These are phyloP conservation scores for Omphalotus guepiniiformis DNA, from an alignment of 768 basidiomycete species.

Conservation along the genomic window DNA sequence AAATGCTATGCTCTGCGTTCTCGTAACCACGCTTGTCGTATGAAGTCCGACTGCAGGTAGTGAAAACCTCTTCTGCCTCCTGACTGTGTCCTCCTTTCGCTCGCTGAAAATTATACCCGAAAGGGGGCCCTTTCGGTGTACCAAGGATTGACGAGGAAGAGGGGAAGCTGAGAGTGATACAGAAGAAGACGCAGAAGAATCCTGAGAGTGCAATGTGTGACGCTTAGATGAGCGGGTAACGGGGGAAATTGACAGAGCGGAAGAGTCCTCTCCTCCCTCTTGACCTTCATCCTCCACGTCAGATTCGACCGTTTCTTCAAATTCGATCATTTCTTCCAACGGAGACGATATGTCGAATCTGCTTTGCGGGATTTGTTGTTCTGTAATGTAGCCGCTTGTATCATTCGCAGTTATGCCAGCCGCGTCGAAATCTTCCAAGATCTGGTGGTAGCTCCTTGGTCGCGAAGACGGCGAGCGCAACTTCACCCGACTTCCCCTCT, in stretches of 20 bases:
- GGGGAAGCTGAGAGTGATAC: background rate
- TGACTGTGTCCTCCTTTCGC: slow-evolving; percentile 55
- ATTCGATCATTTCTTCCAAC: background rate
- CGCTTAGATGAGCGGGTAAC: background rate
- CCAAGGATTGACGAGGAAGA: background rate
- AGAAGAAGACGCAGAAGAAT: slow-evolving; percentile 4
- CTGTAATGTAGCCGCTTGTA: background rate
- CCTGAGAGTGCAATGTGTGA: slow-evolving; percentile 3
- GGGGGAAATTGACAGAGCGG: background rate
- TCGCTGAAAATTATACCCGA: slow-evolving; percentile 5
- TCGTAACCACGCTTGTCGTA: slow-evolving; percentile 64
- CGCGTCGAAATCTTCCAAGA: slow-evolving; percentile 57
- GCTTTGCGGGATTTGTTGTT: background rate
- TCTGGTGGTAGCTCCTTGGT: slow-evolving; percentile 62
- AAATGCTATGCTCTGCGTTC: slow-evolving; percentile 27
- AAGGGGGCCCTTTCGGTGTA: background rate
- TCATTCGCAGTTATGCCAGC: background rate
- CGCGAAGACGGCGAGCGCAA: slow-evolving; percentile 36
- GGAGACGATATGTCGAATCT: background rate
- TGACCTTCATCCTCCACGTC: slow-evolving; percentile 12
- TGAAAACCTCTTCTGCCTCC: slow-evolving; percentile 68
- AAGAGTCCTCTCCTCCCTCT: slow-evolving; percentile 4
- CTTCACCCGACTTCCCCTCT: slow-evolving; percentile 23
- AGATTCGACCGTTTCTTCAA: slow-evolving; percentile 4
- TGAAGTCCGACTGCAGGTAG: slow-evolving; percentile 75